A percentile compares a stretch with the other conserved stretches of the same genome.
phyloP scores from a whole-genome alignment of 164 flowering plant species.

The Santalum album region DNA sequence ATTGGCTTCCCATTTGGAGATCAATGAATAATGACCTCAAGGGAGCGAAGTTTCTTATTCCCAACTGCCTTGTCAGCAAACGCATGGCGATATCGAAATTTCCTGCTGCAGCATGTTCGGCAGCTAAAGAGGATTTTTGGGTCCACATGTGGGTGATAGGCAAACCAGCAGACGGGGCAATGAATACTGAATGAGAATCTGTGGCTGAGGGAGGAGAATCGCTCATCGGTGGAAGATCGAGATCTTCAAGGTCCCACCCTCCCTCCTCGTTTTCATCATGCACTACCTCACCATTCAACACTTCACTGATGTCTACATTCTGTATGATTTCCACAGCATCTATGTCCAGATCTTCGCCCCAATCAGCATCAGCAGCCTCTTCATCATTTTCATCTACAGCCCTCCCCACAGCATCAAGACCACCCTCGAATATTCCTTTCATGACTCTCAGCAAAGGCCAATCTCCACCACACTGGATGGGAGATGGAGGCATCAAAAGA shows the following conservation, averaged over 20 bases:
- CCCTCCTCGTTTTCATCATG: not conserved
- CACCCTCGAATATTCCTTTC: conserved; percentile 1
- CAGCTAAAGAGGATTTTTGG: conserved; percentile 1
- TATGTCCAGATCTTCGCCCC: not conserved
- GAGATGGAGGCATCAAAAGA: not conserved
- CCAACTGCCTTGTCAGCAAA: not conserved
- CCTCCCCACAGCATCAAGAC: not conserved
- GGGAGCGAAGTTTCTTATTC: conserved; percentile 1
- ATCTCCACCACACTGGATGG: not conserved
- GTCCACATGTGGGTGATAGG: not conserved
- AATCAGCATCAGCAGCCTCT: conserved; percentile 3
- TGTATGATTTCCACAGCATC: not conserved
- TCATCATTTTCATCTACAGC: not conserved
- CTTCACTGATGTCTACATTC: not conserved
- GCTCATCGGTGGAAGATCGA: not conserved
- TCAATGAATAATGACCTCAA: not conserved
- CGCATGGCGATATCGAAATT: conserved; percentile 1
- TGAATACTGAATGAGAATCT: not conserved
- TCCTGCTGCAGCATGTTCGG: conserved; percentile 3
- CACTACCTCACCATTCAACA: not conserved
- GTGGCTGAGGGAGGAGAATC: not conserved
- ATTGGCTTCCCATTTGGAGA: not conserved
- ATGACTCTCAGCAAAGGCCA: conserved; percentile 4
- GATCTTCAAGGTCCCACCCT: conserved; percentile 1
- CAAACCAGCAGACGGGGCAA: not conserved